Conservation (phyloP, 1,284 basidiomycete genomes). For the Sporisorium reilianum region DNA sequence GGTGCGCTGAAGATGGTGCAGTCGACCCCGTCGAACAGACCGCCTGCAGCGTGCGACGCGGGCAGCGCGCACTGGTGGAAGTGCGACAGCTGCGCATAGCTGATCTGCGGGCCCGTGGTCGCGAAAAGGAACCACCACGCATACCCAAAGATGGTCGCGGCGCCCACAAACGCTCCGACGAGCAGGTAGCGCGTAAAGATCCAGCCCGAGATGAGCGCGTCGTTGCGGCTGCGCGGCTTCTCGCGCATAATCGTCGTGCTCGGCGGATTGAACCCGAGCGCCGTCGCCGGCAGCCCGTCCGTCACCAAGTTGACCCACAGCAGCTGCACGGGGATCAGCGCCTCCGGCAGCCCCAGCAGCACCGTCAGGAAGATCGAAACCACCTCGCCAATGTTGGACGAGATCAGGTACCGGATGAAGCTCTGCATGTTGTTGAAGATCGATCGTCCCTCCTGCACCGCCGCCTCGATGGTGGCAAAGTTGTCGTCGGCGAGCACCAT, state of each 20-base stretch:
- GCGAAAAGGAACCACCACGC: constrained; percentile 99
- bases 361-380: constrained; percentile 98
- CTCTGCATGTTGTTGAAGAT: constrained; percentile 99
- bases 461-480: constrained; percentile 71
- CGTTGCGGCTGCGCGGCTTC: constrained; percentile 85
- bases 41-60: constrained; percentile 8
- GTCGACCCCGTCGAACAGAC: constrained; percentile 85
- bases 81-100: constrained; percentile 89
- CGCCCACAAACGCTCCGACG: constrained; percentile 92
- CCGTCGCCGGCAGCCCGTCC: constrained; percentile 96
- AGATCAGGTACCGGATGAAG: constrained; percentile 87
- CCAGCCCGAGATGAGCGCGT: constrained; percentile 92
- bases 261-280: constrained; percentile 96
- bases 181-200: constrained; percentile 95
- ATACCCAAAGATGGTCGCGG: constrained; percentile 94
- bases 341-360: constrained; percentile 96
- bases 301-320: constrained; percentile 77
- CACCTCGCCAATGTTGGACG: constrained; percentile 97
- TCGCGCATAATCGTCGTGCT: constrained; percentile 92
- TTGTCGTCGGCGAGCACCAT: constrained; percentile 72
- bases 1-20: constrained; percentile 91
- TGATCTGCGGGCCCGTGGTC: constrained; percentile 87
- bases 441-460: constrained; percentile 86
- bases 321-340: constrained; percentile 95
- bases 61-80: constrained; percentile 73